Base-by-base conservation (phyloP, 192 early-diverging fungal genomes). In the Linnemannia elongata region DNA sequence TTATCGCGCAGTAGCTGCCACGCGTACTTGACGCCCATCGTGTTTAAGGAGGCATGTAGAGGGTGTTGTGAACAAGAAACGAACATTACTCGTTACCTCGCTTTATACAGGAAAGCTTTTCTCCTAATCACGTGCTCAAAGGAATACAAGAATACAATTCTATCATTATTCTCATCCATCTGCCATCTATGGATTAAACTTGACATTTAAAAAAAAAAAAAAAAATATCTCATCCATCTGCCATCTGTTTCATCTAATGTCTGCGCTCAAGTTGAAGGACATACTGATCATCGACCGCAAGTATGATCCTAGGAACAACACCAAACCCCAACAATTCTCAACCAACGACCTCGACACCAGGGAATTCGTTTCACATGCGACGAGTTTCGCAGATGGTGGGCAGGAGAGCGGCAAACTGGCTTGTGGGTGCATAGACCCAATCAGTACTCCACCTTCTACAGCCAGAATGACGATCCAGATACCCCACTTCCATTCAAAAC, bases 21-120 rank as follows among this genome's bases (percentile, higher is more conserved):
- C 17, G 74, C 74, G 74, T 45, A 33, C 44, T 63, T 76, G 35
- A 76, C 55, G 20, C 74, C 74, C 74, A 76, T 76, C 4, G 74
- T 75, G 74, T 49, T 76, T 3, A 20, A 76, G 57, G 27, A 22
- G 38, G 73, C 73, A 74, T 54, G 73, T 24, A 36, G 45, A 39
- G 42, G 42, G 6, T 2, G 42, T 6, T 44, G 42, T 44, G 42
- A 44, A 44, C 42, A 44, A 44, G 42, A 44, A 44, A 44, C 42
- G 42, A 44, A 2, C 42, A 44, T 44, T 44, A 10, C 42, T n/a
- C n/a, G n/a, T n/a, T n/a, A n/a, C n/a, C n/a, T n/a, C n/a, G n/a
- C n/a, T n/a, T n/a, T n/a, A n/a, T n/a, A n/a, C n/a, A n/a, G n/a
- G n/a, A n/a, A n/a, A n/a, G n/a, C n/a, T n/a, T n/a, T n/a, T n/a